Evolutionary conservation across 495 filamentous ascomycete genomes (phyloP).

Genomic region (Neurospora intermedia): DNA sequence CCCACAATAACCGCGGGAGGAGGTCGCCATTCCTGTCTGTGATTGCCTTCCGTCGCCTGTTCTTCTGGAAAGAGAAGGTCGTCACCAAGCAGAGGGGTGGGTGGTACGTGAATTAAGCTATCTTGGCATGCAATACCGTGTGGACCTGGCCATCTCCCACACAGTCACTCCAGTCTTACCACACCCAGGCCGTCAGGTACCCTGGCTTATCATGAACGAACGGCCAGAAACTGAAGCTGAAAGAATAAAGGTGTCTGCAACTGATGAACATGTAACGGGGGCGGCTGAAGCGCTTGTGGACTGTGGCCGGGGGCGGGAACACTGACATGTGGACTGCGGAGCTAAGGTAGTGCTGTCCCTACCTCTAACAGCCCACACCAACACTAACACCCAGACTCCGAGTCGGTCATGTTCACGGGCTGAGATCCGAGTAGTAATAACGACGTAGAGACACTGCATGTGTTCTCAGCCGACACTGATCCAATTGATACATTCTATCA

Average conservation of each 20-base stretch:
- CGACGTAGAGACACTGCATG: neutral
- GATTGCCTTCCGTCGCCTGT: neutral
- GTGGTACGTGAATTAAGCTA: neutral
- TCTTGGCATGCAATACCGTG: neutral
- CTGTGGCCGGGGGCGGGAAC: neutral
- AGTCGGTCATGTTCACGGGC: neutral
- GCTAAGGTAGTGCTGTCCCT: neutral
- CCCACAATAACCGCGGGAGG: neutral
- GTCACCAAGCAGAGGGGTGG: neutral
- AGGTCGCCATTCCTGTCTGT: neutral
- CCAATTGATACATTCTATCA: neutral
- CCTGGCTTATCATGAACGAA: neutral
- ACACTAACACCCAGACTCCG: neutral
- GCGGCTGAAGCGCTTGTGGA: neutral
- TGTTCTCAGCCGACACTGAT: neutral
- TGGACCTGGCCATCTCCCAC: neutral
- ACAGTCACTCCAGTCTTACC: neutral
- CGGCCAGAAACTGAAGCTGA: neutral
- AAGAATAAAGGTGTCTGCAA: neutral
- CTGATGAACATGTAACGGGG: neutral
- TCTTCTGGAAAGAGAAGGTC: neutral
- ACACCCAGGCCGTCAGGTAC: neutral
- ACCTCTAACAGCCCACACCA: neutral
- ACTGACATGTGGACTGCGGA: neutral
- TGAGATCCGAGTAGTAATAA: neutral